Percentiles rank a stretch among this genome's conserved stretches.
These are phyloP conservation scores for Diaporthe sp. DNA, from an alignment of 2,329 filamentous ascomycete genomes.

Conservation along the genomic window DNA sequence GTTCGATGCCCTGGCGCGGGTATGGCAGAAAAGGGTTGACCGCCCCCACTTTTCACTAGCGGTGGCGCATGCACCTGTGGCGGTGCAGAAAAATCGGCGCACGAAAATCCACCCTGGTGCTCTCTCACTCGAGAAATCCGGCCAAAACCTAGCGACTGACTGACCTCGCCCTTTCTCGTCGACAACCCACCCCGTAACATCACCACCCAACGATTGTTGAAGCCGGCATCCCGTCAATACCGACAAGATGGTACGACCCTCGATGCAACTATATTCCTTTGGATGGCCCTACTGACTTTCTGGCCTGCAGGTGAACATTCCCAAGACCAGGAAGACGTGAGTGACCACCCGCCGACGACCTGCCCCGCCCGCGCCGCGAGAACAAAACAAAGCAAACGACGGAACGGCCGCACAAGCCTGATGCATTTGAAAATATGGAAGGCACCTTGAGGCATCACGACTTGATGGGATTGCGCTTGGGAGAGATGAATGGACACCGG, in stretches of 20 bases:
- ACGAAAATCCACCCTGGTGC: constrained; percentile 27
- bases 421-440: not conserved
- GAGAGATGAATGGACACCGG: not conserved
- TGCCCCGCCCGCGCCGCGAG: constrained; percentile 94
- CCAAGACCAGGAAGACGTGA: constrained; percentile 96
- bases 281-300: constrained; percentile 23
- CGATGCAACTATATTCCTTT: not conserved
- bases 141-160: constrained; percentile 28
- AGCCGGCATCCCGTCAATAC: constrained; percentile 33
- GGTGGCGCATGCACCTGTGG: constrained; percentile 10
- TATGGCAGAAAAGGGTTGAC: not conserved
- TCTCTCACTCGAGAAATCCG: constrained; percentile 26
- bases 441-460: not conserved
- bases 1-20: too few species aligned
- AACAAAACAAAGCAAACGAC: constrained; percentile 47
- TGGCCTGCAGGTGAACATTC: constrained; percentile 85
- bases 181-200: constrained; percentile 29
- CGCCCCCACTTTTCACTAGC: constrained; percentile 3
- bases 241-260: constrained; percentile 35
- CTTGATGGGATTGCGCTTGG: not conserved
- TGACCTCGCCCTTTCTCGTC: constrained; percentile 14
- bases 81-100: constrained; percentile 27
- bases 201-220: constrained; percentile 34
- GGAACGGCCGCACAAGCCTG: not conserved
- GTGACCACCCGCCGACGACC: constrained; percentile 68